Percentiles rank a stretch among this genome's conserved stretches.
These are phyloP conservation scores for Lonicera japonica DNA, from an alignment of 129 eudicot genomes.

Conservation along the genomic window DNA sequence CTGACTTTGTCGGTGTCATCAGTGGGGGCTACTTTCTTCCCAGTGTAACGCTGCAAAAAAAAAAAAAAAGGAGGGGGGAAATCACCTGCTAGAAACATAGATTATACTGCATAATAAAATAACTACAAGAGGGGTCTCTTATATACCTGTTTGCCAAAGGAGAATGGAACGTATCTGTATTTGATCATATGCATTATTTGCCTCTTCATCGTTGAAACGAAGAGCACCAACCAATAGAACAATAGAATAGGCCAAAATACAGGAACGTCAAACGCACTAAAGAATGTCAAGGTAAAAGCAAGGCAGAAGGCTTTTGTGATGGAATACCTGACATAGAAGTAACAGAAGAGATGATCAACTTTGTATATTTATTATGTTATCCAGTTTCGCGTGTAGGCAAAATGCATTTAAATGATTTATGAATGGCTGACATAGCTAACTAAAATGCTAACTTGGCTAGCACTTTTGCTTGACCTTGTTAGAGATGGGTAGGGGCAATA, in stretches of 20 bases:
- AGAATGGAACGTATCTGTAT: slow-evolving; percentile 72
- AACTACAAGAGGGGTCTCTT: neutral
- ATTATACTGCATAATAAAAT: neutral
- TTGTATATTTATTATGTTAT: too few species aligned
- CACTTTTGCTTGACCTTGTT: too few species aligned
- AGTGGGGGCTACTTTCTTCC: slow-evolving; percentile 52
- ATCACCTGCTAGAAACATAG: neutral
- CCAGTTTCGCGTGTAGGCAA: too few species aligned
- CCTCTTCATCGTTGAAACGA: slow-evolving; percentile 58
- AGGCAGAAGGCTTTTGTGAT: slow-evolving; percentile 62
- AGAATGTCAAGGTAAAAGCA: slow-evolving; percentile 62
- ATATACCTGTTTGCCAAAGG: slow-evolving; percentile 72
- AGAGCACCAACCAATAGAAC: slow-evolving; percentile 72
- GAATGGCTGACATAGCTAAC: too few species aligned
- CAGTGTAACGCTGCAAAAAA: slow-evolving; percentile 60
- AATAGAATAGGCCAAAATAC: slow-evolving; percentile 83
- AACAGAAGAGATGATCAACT: slow-evolving; percentile 1
- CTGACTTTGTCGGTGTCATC: slow-evolving; percentile 41
- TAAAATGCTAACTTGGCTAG: too few species aligned
- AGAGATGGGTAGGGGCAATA: too few species aligned
- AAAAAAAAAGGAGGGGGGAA: neutral
- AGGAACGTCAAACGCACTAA: slow-evolving; percentile 75
- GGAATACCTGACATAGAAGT: slow-evolving; percentile 44
- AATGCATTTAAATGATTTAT: too few species aligned
- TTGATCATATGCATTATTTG: slow-evolving; percentile 81